Evolutionary conservation across 140 eudicot genomes (phyloP), one percentile per base, ranked within the genome.

Genomic region (Cichorium intybus): DNA sequence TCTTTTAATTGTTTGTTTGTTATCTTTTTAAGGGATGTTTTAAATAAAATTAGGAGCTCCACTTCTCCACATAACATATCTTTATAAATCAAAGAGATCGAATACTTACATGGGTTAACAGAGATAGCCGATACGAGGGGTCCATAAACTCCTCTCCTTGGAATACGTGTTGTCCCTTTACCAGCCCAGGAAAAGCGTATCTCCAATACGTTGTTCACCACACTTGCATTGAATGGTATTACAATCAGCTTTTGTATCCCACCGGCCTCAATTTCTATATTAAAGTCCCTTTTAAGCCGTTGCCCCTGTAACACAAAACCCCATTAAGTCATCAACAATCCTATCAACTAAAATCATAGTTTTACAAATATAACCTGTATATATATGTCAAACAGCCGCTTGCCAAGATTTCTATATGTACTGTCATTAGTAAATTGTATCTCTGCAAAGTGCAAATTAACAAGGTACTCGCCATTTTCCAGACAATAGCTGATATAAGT

Each of bases 131-230:
- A 87, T 68, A 91, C 51, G 17, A 91, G 90, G 58, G 97, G 87
- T 62, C 96, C 97, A 75, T 91, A 91, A 75, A 71, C 79, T 60
- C 97, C 96, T 75, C 91, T 82, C 23, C 17, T 67, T 16, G 97
- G 97, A 66, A 91, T 74, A 17, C 97, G 87, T 9, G 96, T 70
- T 57, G 97, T 91, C 82, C 97, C 97, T 83, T 78, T 87, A 69
- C 97, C 82, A 56, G 86, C 90, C 97, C 97, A 91, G 33, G 85
- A 73, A 74, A 91, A 85, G 24, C 95, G 82, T 66, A 91, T 80
- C 81, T 91, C 96, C 69, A 91, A 69, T 12, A 72, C 75, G 58
- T 74, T 77, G 63, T 91, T 75, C n/a, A 67, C 60, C 57, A 91
- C 89, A 4, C 79, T 85, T 24, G 75, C 88, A 85, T 80, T 85